These are phyloP conservation scores for Fonsecaea pedrosoi DNA, from an alignment of 2,329 filamentous ascomycete genomes.

Conservation along the genomic window DNA sequence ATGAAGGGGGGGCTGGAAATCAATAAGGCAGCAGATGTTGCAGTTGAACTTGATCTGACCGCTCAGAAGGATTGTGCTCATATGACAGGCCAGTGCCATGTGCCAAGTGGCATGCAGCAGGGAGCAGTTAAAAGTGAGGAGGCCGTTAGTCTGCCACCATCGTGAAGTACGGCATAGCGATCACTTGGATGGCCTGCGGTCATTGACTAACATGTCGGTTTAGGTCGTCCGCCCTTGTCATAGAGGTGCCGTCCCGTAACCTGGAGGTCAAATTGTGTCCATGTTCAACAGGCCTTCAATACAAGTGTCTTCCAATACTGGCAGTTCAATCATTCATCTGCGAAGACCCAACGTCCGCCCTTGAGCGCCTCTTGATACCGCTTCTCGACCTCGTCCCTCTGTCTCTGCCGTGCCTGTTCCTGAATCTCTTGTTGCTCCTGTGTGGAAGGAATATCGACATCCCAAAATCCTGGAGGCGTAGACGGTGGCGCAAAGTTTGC, in stretches of 20 bases:
- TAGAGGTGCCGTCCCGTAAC: neutral
- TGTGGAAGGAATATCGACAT: slow-evolving; percentile 84
- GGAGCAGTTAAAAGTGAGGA: neutral
- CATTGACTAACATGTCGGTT: neutral
- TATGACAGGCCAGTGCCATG: neutral
- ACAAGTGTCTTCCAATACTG: neutral
- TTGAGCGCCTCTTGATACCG: slow-evolving; percentile 83
- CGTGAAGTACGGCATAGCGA: neutral
- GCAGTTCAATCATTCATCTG: slow-evolving; percentile 34
- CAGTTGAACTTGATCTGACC: neutral
- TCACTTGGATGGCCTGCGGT: neutral
- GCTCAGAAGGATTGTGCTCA: neutral
- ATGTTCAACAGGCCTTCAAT: neutral
- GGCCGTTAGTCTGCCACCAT: neutral
- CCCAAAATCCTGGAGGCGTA: slow-evolving; percentile 89
- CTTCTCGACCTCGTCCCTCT: slow-evolving; percentile 70
- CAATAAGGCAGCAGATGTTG: neutral
- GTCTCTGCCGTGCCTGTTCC: slow-evolving; percentile 67
- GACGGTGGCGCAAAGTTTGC: slow-evolving; percentile 72
- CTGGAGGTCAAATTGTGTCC: neutral
- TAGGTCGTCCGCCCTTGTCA: neutral
- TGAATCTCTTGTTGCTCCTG: slow-evolving; percentile 76
- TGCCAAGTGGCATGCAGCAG: neutral
- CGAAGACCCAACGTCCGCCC: slow-evolving; percentile 38
- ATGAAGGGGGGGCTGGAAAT: neutral